Evolutionary conservation across 352 stramenopile genomes (phyloP), one percentile per base, ranked within the genome.

Genomic region (Phytophthora brassicae): DNA sequence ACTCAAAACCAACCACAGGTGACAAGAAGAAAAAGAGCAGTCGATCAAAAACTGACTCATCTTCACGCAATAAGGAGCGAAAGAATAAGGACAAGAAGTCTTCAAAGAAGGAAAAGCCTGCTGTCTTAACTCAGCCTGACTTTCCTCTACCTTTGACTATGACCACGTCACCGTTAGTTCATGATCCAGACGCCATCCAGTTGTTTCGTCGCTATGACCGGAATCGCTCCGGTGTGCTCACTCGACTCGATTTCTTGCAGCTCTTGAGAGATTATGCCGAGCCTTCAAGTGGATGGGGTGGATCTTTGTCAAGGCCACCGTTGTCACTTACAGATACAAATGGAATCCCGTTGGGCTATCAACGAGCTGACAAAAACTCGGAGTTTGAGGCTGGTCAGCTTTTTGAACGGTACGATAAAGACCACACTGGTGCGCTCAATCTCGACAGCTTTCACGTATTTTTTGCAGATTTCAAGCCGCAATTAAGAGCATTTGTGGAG

Each of bases 341-440:
- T 20, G 83, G 83, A 12, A 83, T 89, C 13, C 85, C 85, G 26
- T 56, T 94, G 11, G 85, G 85, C 4, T 94, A 85, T 50, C 79
- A 84, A 53, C 82, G 83, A 24, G 76, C 83, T 24, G 75, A 83
- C 11, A 72, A 68, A 38, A 94, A 94, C 68, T 89, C 81, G 11
- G 85, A 94, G 63, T 94, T 94, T 58, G 85, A 94, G 42, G 85
- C 85, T 35, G 83, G 85, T 1, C 85, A 94, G 62, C 69, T 94
- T 16, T 94, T 94, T 54, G 85, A 91, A 60, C 70, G 83, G 12
- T 94, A 92, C 53, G 85, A 94, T 54, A 76, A 55, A 14, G 72
- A 89, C 28, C 83, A 74, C 31, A 71, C 59, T 0, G 83, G 83
- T 0, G 72, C 77, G 31, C 72, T 94, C 22, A 78, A 75, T 9